A percentile compares a stretch with the other conserved stretches of the same genome.
Conservation (phyloP, 225 moss, liverwort and hornwort genomes). For the Ulota crispa region DNA sequence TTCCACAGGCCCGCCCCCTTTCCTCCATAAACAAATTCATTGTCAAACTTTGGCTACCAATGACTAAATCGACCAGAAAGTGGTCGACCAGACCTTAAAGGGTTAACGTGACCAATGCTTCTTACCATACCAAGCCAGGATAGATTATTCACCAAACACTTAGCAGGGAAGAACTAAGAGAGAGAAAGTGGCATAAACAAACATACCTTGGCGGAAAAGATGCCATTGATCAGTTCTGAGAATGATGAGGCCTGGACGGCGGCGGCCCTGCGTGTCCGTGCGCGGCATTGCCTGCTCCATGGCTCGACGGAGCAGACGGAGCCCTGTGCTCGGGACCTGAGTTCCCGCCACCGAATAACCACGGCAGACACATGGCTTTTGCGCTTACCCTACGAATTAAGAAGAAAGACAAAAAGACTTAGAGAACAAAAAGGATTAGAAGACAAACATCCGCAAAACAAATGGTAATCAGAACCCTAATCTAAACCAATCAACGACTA, state of each 20-base stretch:
- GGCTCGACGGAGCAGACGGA: slow-evolving; percentile 38
- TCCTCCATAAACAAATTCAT: too few species aligned
- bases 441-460: background rate
- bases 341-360: slow-evolving; percentile 55
- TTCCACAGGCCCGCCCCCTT: too few species aligned
- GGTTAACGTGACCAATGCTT: too few species aligned
- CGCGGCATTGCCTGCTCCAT: slow-evolving; percentile 48
- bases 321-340: slow-evolving; percentile 56
- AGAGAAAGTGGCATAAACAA: background rate
- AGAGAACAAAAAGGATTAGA: background rate
- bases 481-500: background rate
- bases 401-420: background rate
- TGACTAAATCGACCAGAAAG: too few species aligned
- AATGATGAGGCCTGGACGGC: slow-evolving; percentile 56
- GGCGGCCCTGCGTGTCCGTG: slow-evolving; percentile 47
- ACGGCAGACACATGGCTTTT: slow-evolving; percentile 56
- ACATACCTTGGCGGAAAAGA: slow-evolving; percentile 1
- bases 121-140: background rate
- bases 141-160: background rate
- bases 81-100: too few species aligned
- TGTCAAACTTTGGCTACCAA: too few species aligned
- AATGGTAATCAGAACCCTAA: background rate
- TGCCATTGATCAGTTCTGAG: slow-evolving; percentile 29
- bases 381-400: slow-evolving; percentile 6
- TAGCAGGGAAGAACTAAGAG: background rate